A percentile compares a stretch with the other conserved stretches of the same genome.
Evolutionary conservation across 768 basidiomycete species (phyloP).

Genomic region (Trichaptum fuscoviolaceum): DNA sequence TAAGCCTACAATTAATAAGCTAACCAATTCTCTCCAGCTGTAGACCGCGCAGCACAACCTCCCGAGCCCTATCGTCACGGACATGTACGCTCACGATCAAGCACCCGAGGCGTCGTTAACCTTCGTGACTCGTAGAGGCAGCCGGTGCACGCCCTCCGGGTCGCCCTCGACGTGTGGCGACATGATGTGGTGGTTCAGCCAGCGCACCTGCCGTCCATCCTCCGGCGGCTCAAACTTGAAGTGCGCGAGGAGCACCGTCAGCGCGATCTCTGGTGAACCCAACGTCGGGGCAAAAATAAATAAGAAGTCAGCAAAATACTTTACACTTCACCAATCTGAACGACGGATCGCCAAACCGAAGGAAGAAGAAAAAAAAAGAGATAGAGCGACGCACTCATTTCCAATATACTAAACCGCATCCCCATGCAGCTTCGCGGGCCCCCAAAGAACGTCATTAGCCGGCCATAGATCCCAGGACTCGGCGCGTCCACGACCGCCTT

Average conservation of each 20-base stretch:
- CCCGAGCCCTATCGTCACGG: too few relatives aligned
- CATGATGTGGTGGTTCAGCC: neutral
- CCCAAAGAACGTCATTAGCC: neutral
- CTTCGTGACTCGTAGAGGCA: neutral
- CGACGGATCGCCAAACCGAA: too few relatives aligned
- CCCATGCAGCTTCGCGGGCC: neutral
- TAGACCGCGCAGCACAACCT: too few relatives aligned
- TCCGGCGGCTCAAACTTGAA: neutral
- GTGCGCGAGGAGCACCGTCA: neutral
- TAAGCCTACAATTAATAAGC: too few relatives aligned
- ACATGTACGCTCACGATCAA: too few relatives aligned
- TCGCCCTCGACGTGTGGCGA: neutral
- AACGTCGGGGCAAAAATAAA: too few relatives aligned
- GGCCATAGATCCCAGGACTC: constrained; percentile 43
- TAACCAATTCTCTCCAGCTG: too few relatives aligned
- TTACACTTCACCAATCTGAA: too few relatives aligned
- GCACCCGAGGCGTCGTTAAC: neutral
- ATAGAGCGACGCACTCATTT: neutral
- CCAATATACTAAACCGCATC: neutral
- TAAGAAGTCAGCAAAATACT: too few relatives aligned
- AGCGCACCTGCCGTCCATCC: neutral
- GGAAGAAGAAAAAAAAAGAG: neutral
- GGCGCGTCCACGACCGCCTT: constrained; percentile 22
- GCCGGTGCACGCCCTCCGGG: neutral
- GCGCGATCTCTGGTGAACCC: neutral